Base-by-base conservation (phyloP, 2,329 filamentous ascomycete genomes). In the Corniculantispora saksenae region DNA sequence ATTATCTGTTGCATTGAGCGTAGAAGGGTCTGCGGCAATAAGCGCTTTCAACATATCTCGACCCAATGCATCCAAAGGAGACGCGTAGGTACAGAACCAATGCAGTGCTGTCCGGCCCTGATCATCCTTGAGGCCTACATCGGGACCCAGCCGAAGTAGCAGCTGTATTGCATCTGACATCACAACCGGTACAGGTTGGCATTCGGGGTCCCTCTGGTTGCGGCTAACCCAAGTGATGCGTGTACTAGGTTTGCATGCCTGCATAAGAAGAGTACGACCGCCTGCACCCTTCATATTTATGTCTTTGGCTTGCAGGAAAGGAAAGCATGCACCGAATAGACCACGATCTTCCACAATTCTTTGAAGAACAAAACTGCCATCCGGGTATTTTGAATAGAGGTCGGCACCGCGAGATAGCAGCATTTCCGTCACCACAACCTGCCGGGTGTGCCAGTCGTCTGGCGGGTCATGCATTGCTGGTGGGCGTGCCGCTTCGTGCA, bases 321-420 rank as follows among this genome's bases (percentile, higher is more conserved):
- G 10, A 32, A 60, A 5, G n/a, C 57, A 60, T 8, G 38, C 12
- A 6, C 2, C 29, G 10, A 35, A 21, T 21, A 48, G 43, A 4
- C 57, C 57, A 21, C 57, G 57, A 21, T 60, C 57, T 48, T 48
- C 43, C 43, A 48, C 8, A 48, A 60, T 60, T 21, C 29, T 45
- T 13, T 60, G 57, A 19, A 60, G 27, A 10, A 60, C 43, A 60
- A 60, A 48, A 38, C 57, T 60, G 8, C 57, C 57, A n/a, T 48
- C 57, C 5, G 38, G 38, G 43, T 60, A 69, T 35, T 9, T 48
- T 12, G 43, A 3, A n/a, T 27, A 60, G 2, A 23, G 40, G 17
- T 60, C 40, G n/a, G 57, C 43, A 10, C 57, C 57, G 25, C 15
- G 43, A 27, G 57, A 47, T 4, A 60, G 57, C 9, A 60, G 19